Evolutionary conservation across 345 rosid species (phyloP).

Genomic region (Corchorus olitorius): DNA sequence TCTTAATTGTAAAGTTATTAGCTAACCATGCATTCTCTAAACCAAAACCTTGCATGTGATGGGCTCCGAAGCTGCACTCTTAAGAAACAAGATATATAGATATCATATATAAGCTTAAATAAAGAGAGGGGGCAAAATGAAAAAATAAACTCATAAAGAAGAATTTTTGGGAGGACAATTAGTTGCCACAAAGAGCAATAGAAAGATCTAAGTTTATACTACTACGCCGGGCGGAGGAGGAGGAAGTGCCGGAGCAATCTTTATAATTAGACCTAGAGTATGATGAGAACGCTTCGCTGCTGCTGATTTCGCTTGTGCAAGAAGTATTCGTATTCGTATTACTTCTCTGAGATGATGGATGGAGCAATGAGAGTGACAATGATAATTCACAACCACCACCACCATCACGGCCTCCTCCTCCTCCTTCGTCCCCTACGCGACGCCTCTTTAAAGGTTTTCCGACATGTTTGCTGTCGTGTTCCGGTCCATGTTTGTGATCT

Average conservation of each 20-base stretch:
- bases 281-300: slow-evolving; percentile 67
- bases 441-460: not conserved
- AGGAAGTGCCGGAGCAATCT: slow-evolving; percentile 42
- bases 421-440: slow-evolving; percentile 8
- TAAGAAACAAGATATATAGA: not conserved
- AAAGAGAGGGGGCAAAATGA: not conserved
- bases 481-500: not conserved
- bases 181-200: slow-evolving; percentile 70
- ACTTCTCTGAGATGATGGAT: slow-evolving; percentile 43
- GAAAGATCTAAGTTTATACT: slow-evolving; percentile 65
- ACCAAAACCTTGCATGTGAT: too few relatives aligned
- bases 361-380: slow-evolving; percentile 53
- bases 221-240: slow-evolving; percentile 32
- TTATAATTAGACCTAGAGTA: slow-evolving; percentile 38
- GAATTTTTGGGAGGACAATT: not conserved
- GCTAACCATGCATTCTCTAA: too few relatives aligned
- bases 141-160: not conserved
- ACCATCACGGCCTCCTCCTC: not conserved
- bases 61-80: too few relatives aligned
- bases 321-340: slow-evolving; percentile 32
- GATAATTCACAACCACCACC: slow-evolving; percentile 43
- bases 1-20: too few relatives aligned
- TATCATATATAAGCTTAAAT: not conserved
- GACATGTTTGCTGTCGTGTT: not conserved
- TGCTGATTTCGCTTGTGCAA: slow-evolving; percentile 61